Evolutionary conservation across 176 grass and related monocot genomes (phyloP).

Genomic region (Rhynchospora pubera): DNA sequence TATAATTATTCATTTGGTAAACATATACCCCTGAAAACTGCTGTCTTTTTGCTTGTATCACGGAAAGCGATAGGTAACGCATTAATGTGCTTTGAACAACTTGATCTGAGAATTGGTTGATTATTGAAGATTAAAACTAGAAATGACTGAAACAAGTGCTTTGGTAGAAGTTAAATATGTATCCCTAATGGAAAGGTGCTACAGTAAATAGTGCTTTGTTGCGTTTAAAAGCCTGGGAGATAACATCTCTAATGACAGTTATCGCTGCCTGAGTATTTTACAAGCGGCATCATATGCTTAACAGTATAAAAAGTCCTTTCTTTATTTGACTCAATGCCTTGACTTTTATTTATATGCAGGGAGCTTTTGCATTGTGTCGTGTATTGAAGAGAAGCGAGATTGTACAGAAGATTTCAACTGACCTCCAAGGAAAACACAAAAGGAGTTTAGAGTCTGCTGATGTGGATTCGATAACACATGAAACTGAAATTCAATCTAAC

Average conservation of each 20-base stretch:
- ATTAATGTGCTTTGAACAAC: background rate
- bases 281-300: background rate
- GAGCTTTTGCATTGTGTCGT: conserved; percentile 28
- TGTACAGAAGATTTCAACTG: conserved; percentile 15
- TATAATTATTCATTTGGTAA: background rate
- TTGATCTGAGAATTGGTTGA: background rate
- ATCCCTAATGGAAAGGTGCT: too few relatives aligned
- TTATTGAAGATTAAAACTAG: background rate
- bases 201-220: too few relatives aligned
- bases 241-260: background rate
- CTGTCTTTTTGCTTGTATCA: background rate
- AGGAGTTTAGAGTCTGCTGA: background rate
- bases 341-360: conserved; percentile 13
- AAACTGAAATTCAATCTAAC: background rate
- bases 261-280: background rate
- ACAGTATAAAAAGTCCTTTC: background rate
- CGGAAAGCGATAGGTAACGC: background rate
- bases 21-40: background rate
- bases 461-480: background rate
- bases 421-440: conserved; percentile 25
- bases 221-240: background rate
- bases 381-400: conserved; percentile 30
- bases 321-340: background rate
- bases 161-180: too few relatives aligned
- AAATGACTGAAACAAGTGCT: background rate